A percentile compares a stretch with the other conserved stretches of the same genome.
Conservation (phyloP, 306 rosid genomes). For the Ceratonia siliqua region DNA sequence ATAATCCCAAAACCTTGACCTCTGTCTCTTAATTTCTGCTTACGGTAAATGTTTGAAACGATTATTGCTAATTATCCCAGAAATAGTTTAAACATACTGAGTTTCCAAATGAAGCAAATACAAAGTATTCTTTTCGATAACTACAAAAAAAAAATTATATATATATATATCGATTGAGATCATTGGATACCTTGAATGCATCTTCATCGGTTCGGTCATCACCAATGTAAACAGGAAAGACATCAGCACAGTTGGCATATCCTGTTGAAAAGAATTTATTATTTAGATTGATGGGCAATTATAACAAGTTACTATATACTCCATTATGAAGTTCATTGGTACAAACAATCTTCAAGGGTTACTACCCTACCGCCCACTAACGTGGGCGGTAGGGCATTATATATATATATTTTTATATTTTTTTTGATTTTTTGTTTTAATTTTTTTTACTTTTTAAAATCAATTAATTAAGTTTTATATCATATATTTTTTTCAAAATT, state of each 20-base stretch:
- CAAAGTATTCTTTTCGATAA: neutral
- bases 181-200: conserved; percentile 86
- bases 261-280: conserved; percentile 55
- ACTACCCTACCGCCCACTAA: too few species aligned
- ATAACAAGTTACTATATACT: neutral
- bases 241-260: conserved; percentile 73
- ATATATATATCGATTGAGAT: neutral
- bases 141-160: neutral
- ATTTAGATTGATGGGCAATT: conserved; percentile 30
- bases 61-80: conserved; percentile 20
- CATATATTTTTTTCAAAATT: too few species aligned
- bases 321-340: neutral
- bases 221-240: conserved; percentile 90
- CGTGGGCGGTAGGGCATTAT: too few species aligned
- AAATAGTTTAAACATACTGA: neutral
- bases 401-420: too few species aligned
- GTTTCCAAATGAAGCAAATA: neutral
- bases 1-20: conserved; percentile 96
- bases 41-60: neutral
- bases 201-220: conserved; percentile 97
- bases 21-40: conserved; percentile 75
- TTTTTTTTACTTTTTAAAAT: too few species aligned
- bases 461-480: too few species aligned
- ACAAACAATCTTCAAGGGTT: conserved; percentile 1
- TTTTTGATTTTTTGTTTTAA: too few species aligned